phyloP scores from a whole-genome alignment of 768 basidiomycete species.

The Boletus vinaceobasis region DNA sequence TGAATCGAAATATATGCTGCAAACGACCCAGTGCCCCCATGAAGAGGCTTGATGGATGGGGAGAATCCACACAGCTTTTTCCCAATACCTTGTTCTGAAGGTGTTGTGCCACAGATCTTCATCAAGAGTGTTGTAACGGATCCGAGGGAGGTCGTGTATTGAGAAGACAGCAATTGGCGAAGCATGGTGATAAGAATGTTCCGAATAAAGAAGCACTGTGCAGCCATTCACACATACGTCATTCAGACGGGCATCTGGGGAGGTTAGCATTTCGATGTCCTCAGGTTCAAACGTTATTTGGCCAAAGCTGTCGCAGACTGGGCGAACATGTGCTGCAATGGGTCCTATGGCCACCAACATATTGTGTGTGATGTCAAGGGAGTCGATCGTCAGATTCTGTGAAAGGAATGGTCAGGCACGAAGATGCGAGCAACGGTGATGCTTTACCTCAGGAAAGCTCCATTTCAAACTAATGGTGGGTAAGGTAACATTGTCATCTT shows the following conservation, averaged over 20 bases:
- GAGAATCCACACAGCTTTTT: constrained; percentile 27
- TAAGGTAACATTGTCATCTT: not conserved
- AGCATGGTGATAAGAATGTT: not conserved
- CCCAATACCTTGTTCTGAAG: constrained; percentile 26
- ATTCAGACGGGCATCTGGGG: not conserved
- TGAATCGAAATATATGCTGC: not conserved
- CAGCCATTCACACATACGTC: not conserved
- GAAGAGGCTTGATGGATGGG: not conserved
- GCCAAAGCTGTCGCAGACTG: not conserved
- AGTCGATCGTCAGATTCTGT: not conserved
- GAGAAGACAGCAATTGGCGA: constrained; percentile 6
- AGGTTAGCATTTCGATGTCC: not conserved
- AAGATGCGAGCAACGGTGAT: not conserved
- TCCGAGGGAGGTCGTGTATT: not conserved
- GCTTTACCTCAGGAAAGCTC: not conserved
- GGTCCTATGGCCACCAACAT: not conserved
- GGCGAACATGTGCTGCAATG: not conserved
- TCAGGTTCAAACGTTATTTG: not conserved
- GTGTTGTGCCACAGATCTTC: constrained; percentile 23
- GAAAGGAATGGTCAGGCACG: not conserved
- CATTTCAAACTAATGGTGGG: not conserved
- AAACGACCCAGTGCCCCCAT: constrained; percentile 2
- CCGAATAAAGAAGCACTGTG: not conserved
- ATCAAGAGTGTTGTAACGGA: not conserved
- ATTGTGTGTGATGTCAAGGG: not conserved